These are phyloP conservation scores for Fulvia fulva DNA, from an alignment of 2,329 filamentous ascomycete species.

Conservation along the genomic window DNA sequence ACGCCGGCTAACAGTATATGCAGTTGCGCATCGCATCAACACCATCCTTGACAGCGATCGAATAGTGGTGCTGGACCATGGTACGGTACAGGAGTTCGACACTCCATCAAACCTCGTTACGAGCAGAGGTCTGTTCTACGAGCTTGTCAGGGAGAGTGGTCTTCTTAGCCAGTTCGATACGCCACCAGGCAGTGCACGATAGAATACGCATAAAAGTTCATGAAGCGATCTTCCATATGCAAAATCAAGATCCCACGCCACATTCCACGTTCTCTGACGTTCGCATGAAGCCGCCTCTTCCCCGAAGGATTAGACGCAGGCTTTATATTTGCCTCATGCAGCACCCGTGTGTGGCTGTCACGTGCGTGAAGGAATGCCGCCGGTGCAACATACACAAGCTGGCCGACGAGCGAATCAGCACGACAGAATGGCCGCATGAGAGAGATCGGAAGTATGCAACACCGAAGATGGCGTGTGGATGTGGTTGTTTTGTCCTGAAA, in stretches of 20 bases:
- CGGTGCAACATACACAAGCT: not conserved
- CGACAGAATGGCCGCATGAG: not conserved
- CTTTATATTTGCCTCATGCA: no score
- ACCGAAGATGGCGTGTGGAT: not conserved
- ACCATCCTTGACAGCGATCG: constrained; percentile 87
- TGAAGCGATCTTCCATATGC: not conserved
- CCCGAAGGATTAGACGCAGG: constrained; percentile 5
- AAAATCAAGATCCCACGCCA: not conserved
- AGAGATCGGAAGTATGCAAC: not conserved
- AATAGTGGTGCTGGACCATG: constrained; percentile 89
- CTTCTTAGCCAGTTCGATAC: constrained; percentile 51
- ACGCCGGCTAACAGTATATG: not conserved
- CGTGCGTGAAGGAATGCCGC: not conserved
- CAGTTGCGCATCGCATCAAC: constrained; percentile 89
- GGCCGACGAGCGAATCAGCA: not conserved
- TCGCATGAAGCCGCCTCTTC: not conserved
- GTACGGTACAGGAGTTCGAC: constrained; percentile 88
- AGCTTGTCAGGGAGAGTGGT: constrained; percentile 86
- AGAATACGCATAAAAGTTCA: constrained; percentile 1
- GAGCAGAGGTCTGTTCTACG: constrained; percentile 76
- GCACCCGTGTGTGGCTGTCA: not conserved
- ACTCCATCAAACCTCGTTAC: constrained; percentile 74
- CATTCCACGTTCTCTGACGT: not conserved
- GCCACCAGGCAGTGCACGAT: constrained; percentile 12
- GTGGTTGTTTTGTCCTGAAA: not conserved